phyloP scores from a whole-genome alignment of 2,329 filamentous ascomycete species.

The Colletotrichum truncatum region DNA sequence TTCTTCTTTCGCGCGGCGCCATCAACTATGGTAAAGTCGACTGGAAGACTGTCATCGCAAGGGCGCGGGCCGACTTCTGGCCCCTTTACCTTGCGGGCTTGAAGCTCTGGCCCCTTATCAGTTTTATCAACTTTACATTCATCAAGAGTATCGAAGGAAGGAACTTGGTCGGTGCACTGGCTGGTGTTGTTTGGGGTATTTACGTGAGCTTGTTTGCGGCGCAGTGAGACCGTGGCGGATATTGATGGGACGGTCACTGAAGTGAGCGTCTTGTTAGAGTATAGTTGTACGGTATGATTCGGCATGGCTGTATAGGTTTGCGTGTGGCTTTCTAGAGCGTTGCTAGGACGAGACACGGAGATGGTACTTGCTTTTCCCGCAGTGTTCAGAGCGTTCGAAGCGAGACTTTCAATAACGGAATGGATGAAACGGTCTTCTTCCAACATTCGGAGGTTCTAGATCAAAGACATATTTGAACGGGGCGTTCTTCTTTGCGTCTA shows the following conservation, averaged over 20 bases:
- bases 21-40: conserved; percentile 57
- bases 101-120: conserved; percentile 75
- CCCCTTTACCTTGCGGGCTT: conserved; percentile 74
- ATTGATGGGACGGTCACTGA: no score
- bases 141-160: conserved; percentile 76
- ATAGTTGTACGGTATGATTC: no score
- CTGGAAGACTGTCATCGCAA: conserved; percentile 52
- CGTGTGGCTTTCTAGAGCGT: neutral
- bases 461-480: neutral
- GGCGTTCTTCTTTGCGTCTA: neutral
- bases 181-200: conserved; percentile 78
- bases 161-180: conserved; percentile 75
- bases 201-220: conserved; percentile 74
- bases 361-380: neutral
- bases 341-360: neutral
- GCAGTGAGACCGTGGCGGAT: no score
- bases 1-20: conserved; percentile 43
- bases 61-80: conserved; percentile 65
- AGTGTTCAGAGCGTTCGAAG: neutral
- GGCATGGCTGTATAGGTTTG: neutral
- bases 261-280: conserved; percentile 21
- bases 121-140: conserved; percentile 73
- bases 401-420: neutral
- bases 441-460: neutral
- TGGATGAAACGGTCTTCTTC: neutral